A percentile compares a stretch with the other conserved stretches of the same genome.
phyloP scores from a whole-genome alignment of 192 early-diverging fungal genomes.

The Podila verticillata region DNA sequence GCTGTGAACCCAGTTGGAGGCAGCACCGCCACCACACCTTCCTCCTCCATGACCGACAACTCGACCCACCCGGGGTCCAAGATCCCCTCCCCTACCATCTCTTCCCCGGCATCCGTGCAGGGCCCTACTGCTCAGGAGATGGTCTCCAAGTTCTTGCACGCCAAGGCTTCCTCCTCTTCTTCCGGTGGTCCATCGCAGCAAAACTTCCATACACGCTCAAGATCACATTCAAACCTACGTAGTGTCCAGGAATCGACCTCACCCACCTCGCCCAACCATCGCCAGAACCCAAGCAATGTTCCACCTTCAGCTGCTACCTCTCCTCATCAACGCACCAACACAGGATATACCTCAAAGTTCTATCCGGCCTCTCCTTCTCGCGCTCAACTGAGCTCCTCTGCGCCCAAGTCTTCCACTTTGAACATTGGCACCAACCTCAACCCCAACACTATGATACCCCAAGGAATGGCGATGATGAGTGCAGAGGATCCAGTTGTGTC shows the following conservation, averaged over 20 bases:
- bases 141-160: background rate
- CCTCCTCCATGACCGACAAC: background rate
- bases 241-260: constrained; percentile 1
- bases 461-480: background rate
- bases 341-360: constrained; percentile 21
- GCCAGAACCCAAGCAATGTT: background rate
- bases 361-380: constrained; percentile 7
- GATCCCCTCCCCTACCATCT: background rate
- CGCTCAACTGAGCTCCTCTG: background rate
- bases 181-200: background rate
- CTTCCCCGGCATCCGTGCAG: background rate
- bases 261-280: background rate
- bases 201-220: background rate
- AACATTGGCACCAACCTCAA: background rate
- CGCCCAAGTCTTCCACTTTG: background rate
- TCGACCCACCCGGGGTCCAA: background rate
- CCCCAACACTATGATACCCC: background rate
- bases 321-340: background rate
- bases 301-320: background rate
- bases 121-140: background rate
- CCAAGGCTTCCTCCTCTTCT: background rate
- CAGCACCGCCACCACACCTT: background rate
- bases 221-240: background rate
- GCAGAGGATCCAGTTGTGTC: too few species aligned
- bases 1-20: background rate